Conservation (phyloP, 192 early-diverging fungal genomes). For the Helicostylum pulchrum region DNA sequence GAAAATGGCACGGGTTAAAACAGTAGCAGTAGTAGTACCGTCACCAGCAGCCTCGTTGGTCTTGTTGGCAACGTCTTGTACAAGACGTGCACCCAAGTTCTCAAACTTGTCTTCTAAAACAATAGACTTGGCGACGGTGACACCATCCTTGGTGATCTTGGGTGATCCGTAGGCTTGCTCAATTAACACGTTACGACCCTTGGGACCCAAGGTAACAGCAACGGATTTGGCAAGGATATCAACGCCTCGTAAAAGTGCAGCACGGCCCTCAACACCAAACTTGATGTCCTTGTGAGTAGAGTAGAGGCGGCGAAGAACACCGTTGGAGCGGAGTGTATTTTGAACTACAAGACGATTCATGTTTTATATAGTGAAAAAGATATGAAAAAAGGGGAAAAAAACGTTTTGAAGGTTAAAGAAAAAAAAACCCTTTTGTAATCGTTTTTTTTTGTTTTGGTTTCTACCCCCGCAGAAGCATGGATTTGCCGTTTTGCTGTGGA, state of each 20-base stretch:
- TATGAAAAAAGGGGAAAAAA: too few relatives aligned
- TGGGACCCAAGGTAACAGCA: constrained; percentile 98
- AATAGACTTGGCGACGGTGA: constrained; percentile 97
- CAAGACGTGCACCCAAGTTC: constrained; percentile 95
- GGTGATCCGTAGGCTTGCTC: constrained; percentile 95
- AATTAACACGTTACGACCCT: constrained; percentile 97
- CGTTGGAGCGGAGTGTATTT: not conserved
- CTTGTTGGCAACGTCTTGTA: constrained; percentile 99
- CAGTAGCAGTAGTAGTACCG: constrained; percentile 98
- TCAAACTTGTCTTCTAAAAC: constrained; percentile 96
- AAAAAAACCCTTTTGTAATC: not conserved
- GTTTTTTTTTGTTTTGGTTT: constrained; percentile 1
- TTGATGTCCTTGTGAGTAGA: constrained; percentile 93
- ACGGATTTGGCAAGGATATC: constrained; percentile 96
- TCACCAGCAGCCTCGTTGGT: constrained; percentile 99
- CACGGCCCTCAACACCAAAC: constrained; percentile 94
- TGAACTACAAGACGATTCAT: too few relatives aligned
- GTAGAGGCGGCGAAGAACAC: constrained; percentile 49
- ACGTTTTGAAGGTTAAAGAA: not conserved
- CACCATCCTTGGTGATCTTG: constrained; percentile 99
- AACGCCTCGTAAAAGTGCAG: constrained; percentile 87
- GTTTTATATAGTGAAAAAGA: too few relatives aligned
- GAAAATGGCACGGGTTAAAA: constrained; percentile 97
- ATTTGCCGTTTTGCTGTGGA: too few relatives aligned
- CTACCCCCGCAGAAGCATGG: constrained; percentile 8